A percentile compares a stretch with the other conserved stretches of the same genome.
These are phyloP conservation scores for Globisporangium okanoganense DNA, from an alignment of 352 stramenopile species.

Conservation along the genomic window DNA sequence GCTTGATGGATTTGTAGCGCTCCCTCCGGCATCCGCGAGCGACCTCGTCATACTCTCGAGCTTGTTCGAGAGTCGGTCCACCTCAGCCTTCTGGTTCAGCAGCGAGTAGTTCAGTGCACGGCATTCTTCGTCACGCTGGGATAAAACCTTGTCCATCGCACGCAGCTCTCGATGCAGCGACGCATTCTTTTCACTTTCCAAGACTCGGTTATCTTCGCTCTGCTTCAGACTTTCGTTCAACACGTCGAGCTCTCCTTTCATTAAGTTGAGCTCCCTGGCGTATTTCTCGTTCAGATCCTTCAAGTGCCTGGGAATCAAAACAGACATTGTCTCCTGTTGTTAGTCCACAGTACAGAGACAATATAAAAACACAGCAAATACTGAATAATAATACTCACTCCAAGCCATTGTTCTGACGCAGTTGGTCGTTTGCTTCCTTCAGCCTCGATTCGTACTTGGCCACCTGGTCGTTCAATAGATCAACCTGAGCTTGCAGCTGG, in stretches of 20 bases:
- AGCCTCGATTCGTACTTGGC: constrained; percentile 77
- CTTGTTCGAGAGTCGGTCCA: constrained; percentile 45
- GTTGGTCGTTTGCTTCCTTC: constrained; percentile 53
- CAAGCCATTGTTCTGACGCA: constrained; percentile 32
- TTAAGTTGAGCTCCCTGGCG: constrained; percentile 36
- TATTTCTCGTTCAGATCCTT: constrained; percentile 50
- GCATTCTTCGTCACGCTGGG: constrained; percentile 69
- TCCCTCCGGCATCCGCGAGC: not conserved
- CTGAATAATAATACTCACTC: constrained; percentile 26
- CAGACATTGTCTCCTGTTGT: not conserved
- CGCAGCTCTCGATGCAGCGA: constrained; percentile 64
- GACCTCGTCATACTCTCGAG: constrained; percentile 26
- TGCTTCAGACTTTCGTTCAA: constrained; percentile 53
- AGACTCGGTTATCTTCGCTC: constrained; percentile 38
- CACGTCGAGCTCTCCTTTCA: constrained; percentile 55
- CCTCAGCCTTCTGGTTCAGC: constrained; percentile 46
- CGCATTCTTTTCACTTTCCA: constrained; percentile 72
- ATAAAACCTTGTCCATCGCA: constrained; percentile 67
- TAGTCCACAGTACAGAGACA: not conserved
- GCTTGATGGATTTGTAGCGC: constrained; percentile 12
- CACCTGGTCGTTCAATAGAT: constrained; percentile 77
- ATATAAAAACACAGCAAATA: not conserved
- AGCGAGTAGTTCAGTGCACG: constrained; percentile 52
- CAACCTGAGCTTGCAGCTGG: constrained; percentile 63
- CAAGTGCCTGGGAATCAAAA: constrained; percentile 26